Evolutionary conservation across 805 yeast genomes (phyloP), one percentile per base, ranked within the genome.

Genomic region (Suhomyces emberorum): DNA sequence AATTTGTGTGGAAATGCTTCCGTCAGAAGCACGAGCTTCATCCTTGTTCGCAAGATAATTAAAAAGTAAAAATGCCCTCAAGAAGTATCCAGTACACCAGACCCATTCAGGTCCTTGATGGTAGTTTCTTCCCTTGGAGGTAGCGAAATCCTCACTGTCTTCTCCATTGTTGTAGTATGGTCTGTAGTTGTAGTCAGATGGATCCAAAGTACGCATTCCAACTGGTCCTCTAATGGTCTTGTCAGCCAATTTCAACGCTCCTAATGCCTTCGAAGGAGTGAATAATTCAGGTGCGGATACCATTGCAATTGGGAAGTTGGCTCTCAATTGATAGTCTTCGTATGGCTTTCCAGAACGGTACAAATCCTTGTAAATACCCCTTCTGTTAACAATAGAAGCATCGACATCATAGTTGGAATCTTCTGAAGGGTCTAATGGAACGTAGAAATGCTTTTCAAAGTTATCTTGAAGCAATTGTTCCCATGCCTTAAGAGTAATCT

Each of bases 71-170:
- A 70, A 79, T 0, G 98, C 95, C 44, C 97, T 75, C 47, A 93
- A 62, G 55, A 88, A 91, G 59, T 79, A 88, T 3, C 98, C 98
- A 17, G 74, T 71, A 40, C 80, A 76, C 97, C 97, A 91, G 22
- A 86, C 84, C 98, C 98, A 91, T 57, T 93, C 98, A 2, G 98
- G 98, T 2, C 98, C 98, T 63, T 91, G 98, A 60, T 91, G 98
- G 58, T 91, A 91, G 63, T 93, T 93, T 51, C 98, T 76, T 20
- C 98, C 98, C 61, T 88, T 88, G 2, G 97, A 73, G 0, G 97
- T 88, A 1, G 95, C 88, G 71, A 88, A 93, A 59, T 91, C 96
- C 4, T 73, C 77, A 35, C 76, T 77, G 52, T 91, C 98, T 27
- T 76, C 83, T 32, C 88, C 65, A 57, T 91, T 93, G 52, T 69